Evolutionary conservation across 768 basidiomycete species (phyloP).

Genomic region (Naganishia onofrii): DNA sequence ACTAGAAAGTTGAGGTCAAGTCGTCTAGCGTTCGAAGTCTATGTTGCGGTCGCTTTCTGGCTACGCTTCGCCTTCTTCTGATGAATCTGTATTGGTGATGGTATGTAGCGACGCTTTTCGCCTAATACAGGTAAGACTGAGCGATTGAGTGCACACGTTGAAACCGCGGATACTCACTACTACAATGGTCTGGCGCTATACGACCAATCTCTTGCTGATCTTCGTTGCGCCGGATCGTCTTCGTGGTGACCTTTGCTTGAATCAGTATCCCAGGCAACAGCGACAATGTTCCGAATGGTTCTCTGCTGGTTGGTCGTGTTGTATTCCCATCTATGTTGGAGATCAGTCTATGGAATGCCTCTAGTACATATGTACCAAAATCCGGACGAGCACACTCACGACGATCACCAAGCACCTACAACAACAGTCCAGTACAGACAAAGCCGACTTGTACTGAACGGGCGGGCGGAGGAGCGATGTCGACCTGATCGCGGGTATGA

Average conservation of each 20-base stretch:
- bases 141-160: background rate
- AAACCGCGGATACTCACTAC: no score
- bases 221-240: background rate
- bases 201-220: background rate
- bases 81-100: no score
- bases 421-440: background rate
- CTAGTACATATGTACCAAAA: conserved; percentile 4
- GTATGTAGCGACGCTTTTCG: no score
- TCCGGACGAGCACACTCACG: background rate
- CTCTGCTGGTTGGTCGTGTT: background rate
- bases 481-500: no score
- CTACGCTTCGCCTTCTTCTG: no score
- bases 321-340: background rate
- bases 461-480: no score
- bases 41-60: background rate
- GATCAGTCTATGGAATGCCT: background rate
- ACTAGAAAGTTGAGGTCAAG: no score
- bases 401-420: background rate
- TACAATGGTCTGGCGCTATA: no score
- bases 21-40: no score
- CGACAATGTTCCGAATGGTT: background rate
- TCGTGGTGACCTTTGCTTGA: background rate
- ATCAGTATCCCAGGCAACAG: background rate
- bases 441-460: no score
- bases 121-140: background rate